phyloP scores from a whole-genome alignment of 2,329 filamentous ascomycete genomes.

The Fusarium sp. region DNA sequence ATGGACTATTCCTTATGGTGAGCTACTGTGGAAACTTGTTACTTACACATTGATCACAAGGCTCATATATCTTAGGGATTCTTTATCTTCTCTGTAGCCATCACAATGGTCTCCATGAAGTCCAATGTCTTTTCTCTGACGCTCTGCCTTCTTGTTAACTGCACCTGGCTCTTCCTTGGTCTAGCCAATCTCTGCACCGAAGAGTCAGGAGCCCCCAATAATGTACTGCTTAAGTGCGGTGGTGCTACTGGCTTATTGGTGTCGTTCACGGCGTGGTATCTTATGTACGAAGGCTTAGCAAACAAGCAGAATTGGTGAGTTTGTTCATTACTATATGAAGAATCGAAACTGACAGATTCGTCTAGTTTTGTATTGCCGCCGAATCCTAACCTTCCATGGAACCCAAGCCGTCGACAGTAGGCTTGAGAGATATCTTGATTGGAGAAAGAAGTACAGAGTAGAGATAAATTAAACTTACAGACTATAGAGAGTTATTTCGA shows the following conservation, averaged over 20 bases:
- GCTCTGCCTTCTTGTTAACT: constrained; percentile 13
- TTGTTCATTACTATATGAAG: rapidly evolving
- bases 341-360: not conserved
- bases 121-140: constrained; percentile 23
- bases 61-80: constrained; percentile 3
- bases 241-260: constrained; percentile 12
- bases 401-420: not conserved
- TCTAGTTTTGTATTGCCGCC: not conserved
- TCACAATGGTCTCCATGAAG: constrained; percentile 14
- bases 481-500: too few species aligned
- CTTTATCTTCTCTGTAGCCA: constrained; percentile 18
- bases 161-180: constrained; percentile 11
- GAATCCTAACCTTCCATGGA: constrained; percentile 18
- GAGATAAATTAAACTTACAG: too few species aligned
- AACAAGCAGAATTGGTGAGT: constrained; percentile 19
- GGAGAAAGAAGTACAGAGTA: not conserved
- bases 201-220: constrained; percentile 1
- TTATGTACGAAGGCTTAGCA: constrained; percentile 20
- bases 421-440: too few species aligned
- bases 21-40: too few species aligned
- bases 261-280: constrained; percentile 17
- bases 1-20: constrained; percentile 14
- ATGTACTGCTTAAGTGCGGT: constrained; percentile 7
- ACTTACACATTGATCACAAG: too few species aligned
- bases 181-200: constrained; percentile 13